Evolutionary conservation across 2,329 filamentous ascomycete genomes (phyloP), one percentile per base, ranked within the genome.

Genomic region (Trichoderma aggressivum): DNA sequence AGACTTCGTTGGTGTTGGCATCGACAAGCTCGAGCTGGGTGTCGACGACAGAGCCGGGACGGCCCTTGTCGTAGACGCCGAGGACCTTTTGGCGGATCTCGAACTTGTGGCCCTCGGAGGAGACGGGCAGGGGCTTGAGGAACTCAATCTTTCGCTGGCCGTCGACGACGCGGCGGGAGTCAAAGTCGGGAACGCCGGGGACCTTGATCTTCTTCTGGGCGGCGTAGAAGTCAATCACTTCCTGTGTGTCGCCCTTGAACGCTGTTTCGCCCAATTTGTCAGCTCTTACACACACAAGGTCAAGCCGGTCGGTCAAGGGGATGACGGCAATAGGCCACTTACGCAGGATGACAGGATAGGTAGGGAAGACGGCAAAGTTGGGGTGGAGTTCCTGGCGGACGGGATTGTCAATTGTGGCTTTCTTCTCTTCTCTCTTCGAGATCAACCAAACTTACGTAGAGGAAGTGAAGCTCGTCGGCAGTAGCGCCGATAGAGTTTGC

Each of bases 21-120:
- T 97, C 92, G 26, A 96, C 92, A 59, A 97, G 87, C 70, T 91
- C 86, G 73, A 89, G 88, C 84, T 97, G 91, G 5, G 89, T 91
- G 82, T 97, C 93, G 50, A 96, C 86, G 2, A 97, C 93, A 11
- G 91, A 92, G 71, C 92, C 92, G 0, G 93, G 88, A 75, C 92
- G 92, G 77, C 94, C 94, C 85, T 97, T 97, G 84, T 97, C 94
- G 81, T 96, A 97, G 47, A 97, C 92, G 64, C 93, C 94, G 24
- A 97, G 81, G 28, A 97, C 92, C 79, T 91, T 94, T 77, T 86
- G 90, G 75, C 92, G 88, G 73, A 92, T 83, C 84, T 96, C 91
- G 80, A 97, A 96, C 74, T 87, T 89, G 74, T 85, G 86, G 72
- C 93, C 93, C 12, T 85, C 89, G 50, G 91, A 94, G 7, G 88